Conservation (phyloP, 257 asterid genomes). For the Petunia secreta region DNA sequence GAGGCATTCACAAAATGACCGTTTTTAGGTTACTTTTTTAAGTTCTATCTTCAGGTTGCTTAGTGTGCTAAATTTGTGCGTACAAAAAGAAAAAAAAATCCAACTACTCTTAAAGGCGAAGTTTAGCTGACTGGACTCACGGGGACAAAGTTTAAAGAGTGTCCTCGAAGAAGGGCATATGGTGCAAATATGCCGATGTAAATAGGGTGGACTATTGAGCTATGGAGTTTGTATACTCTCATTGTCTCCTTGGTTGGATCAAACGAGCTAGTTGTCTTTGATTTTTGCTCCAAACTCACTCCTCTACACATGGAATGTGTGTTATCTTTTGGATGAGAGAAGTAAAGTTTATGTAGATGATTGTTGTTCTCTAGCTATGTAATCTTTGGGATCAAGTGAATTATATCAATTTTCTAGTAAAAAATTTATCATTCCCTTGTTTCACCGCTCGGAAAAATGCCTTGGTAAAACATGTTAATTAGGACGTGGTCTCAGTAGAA, state of each 20-base stretch:
- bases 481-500: not conserved
- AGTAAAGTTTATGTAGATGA: constrained; percentile 13
- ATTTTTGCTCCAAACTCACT: not conserved
- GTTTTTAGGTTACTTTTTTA: not conserved
- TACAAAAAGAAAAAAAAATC: too few species aligned
- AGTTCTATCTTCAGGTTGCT: not conserved
- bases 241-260: too few species aligned
- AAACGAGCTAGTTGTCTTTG: constrained; percentile 5
- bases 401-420: not conserved
- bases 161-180: too few species aligned
- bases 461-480: not conserved
- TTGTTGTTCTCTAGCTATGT: not conserved
- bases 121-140: not conserved
- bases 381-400: not conserved
- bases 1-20: not conserved
- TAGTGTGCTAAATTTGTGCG: not conserved
- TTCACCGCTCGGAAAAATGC: not conserved
- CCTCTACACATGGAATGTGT: not conserved
- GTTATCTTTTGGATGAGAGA: not conserved
- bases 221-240: too few species aligned
- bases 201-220: too few species aligned
- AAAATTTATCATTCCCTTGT: not conserved
- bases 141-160: too few species aligned
- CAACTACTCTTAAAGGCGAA: not conserved
- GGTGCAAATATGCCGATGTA: too few species aligned